Evolutionary conservation across 2,329 filamentous ascomycete species (phyloP).

Genomic region (Fusarium sp.): DNA sequence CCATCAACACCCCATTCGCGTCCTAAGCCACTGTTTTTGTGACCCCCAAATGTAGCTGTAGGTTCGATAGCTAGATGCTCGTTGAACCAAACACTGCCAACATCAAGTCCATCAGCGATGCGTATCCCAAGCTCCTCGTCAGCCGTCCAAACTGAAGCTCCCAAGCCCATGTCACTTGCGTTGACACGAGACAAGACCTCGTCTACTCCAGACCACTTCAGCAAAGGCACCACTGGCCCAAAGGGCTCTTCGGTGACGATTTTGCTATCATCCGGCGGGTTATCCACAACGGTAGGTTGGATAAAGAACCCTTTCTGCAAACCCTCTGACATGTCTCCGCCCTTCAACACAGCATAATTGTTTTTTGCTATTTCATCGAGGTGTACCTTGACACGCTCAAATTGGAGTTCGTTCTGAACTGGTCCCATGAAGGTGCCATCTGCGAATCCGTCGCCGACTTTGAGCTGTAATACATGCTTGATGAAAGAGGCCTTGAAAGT

Average conservation of each 20-base stretch:
- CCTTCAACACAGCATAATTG: not conserved
- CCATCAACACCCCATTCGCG: conserved; percentile 14
- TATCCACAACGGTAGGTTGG: conserved; percentile 1
- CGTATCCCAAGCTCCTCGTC: not conserved
- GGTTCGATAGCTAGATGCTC: conserved; percentile 5
- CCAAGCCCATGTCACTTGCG: conserved; percentile 12
- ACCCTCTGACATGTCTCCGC: not conserved
- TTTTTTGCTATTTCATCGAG: not conserved
- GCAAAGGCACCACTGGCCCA: conserved; percentile 11
- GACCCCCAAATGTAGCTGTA: conserved; percentile 10
- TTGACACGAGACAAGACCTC: conserved; percentile 15
- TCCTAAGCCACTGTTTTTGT: conserved; percentile 19
- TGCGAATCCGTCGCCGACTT: not conserved
- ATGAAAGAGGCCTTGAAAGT: not conserved
- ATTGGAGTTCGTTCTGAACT: not conserved
- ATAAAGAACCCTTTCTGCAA: not conserved
- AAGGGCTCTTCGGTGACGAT: conserved; percentile 18
- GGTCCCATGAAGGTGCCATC: not conserved
- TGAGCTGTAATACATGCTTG: not conserved
- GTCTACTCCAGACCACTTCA: conserved; percentile 5
- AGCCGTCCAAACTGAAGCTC: conserved; percentile 14
- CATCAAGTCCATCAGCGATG: conserved; percentile 1
- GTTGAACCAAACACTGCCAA: conserved; percentile 18
- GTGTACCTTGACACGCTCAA: not conserved
- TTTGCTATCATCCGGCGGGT: conserved; percentile 9